These are phyloP conservation scores for Ceraceosorus guamensis DNA, from an alignment of 1,284 basidiomycete species.

Conservation along the genomic window DNA sequence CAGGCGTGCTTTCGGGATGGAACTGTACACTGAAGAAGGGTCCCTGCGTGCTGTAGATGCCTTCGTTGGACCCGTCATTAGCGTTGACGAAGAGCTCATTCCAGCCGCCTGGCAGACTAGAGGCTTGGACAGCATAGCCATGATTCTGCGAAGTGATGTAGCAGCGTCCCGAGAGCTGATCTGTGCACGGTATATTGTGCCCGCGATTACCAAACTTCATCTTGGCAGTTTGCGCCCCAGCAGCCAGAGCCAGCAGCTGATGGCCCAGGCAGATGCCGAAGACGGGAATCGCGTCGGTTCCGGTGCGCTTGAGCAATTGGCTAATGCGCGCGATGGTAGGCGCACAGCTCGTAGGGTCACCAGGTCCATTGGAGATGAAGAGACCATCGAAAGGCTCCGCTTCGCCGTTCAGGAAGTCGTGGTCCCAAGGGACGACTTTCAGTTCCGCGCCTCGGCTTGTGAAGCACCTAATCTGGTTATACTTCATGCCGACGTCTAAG, in stretches of 20 bases:
- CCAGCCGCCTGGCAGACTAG: constrained; percentile 69
- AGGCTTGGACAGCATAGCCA: constrained; percentile 64
- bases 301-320: constrained; percentile 57
- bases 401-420: constrained; percentile 69
- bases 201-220: constrained; percentile 99
- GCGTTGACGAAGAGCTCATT: constrained; percentile 91
- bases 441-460: constrained; percentile 84
- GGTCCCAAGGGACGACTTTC: constrained; percentile 96
- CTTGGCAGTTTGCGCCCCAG: constrained; percentile 87
- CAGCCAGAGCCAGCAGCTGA: constrained; percentile 89
- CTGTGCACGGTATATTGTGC: constrained; percentile 96
- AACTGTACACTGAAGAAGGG: constrained; percentile 99
- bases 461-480: constrained; percentile 98
- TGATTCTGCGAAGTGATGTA: constrained; percentile 99
- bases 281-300: constrained; percentile 69
- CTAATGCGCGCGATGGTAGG: constrained; percentile 67
- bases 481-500: constrained; percentile 98
- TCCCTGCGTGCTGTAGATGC: constrained; percentile 70
- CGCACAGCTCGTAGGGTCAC: constrained; percentile 72
- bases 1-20: constrained; percentile 97
- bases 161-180: constrained; percentile 85
- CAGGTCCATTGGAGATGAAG: constrained; percentile 96
- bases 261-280: constrained; percentile 99
- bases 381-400: constrained; percentile 74
- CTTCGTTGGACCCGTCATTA: constrained; percentile 95